A percentile compares a stretch with the other conserved stretches of the same genome.
These are phyloP conservation scores for Crotalaria pallida DNA, from an alignment of 306 rosid species.

Conservation along the genomic window DNA sequence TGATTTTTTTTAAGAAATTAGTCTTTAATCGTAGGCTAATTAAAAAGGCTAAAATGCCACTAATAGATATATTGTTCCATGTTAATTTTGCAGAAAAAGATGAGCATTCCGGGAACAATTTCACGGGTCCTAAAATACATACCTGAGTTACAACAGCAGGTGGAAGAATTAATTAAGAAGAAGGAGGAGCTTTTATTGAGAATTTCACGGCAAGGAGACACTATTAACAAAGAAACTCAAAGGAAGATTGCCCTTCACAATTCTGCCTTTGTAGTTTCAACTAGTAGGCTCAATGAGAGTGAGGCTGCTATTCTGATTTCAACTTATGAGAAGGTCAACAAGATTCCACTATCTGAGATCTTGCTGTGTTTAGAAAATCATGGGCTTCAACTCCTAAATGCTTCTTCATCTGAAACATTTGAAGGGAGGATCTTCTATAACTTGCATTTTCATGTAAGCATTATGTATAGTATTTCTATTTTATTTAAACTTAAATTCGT, in stretches of 20 bases:
- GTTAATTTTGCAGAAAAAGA: conserved; percentile 43
- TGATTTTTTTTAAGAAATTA: too few relatives aligned
- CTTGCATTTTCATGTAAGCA: conserved; percentile 49
- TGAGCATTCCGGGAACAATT: conserved; percentile 62
- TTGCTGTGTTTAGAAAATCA: conserved; percentile 45
- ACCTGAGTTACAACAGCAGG: conserved; percentile 57
- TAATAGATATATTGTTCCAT: neutral
- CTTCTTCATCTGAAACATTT: conserved; percentile 56
- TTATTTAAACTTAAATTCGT: neutral
- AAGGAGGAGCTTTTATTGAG: conserved; percentile 42
- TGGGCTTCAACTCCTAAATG: conserved; percentile 40
- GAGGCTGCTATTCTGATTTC: conserved; percentile 57
- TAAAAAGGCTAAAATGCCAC: neutral
- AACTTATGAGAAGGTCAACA: neutral
- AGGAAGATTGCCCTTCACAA: neutral
- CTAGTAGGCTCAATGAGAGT: conserved; percentile 36
- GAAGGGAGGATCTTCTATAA: conserved; percentile 47
- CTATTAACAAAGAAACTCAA: neutral
- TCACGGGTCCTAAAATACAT: conserved; percentile 50
- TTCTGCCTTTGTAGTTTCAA: conserved; percentile 39
- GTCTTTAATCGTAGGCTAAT: too few relatives aligned
- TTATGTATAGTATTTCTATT: neutral
- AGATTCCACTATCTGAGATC: conserved; percentile 35
- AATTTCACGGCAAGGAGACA: neutral
- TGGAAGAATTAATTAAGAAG: conserved; percentile 40